Conservation (phyloP, 805 yeast species). For the Brettanomyces sp. region DNA sequence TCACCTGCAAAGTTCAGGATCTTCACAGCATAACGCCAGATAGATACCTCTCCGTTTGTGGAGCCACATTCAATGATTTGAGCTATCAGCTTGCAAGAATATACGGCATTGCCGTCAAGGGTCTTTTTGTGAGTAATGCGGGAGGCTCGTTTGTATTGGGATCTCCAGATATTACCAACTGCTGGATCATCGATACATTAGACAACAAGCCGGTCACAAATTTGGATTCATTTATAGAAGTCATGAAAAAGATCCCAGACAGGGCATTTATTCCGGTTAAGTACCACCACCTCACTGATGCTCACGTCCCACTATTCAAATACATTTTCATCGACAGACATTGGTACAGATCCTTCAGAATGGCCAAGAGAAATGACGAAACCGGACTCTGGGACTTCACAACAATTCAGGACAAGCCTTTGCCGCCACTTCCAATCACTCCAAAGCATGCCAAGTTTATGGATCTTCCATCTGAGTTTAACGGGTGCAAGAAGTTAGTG, state of each 20-base stretch:
- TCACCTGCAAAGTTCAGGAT: constrained; percentile 55
- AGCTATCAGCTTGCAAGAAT: constrained; percentile 85
- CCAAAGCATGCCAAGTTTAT: constrained; percentile 63
- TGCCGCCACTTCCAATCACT: constrained; percentile 39
- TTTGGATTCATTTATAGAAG: constrained; percentile 66
- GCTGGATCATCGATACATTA: constrained; percentile 75
- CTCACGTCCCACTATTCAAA: constrained; percentile 64
- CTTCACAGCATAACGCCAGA: constrained; percentile 77
- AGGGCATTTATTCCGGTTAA: constrained; percentile 58
- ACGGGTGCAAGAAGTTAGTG: constrained; percentile 45
- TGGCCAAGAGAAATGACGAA: constrained; percentile 52
- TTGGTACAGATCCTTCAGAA: constrained; percentile 65
- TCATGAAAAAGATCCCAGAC: constrained; percentile 73
- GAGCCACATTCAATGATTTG: constrained; percentile 77
- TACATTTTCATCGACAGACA: constrained; percentile 73
- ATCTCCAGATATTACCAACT: constrained; percentile 43
- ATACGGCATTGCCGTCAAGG: constrained; percentile 74
- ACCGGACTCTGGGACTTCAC: constrained; percentile 51
- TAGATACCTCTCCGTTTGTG: constrained; percentile 72
- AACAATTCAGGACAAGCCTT: constrained; percentile 48
- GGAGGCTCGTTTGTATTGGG: constrained; percentile 66
- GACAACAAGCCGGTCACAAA: constrained; percentile 70
- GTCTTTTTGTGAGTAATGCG: constrained; percentile 73
- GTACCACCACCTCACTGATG: constrained; percentile 71
- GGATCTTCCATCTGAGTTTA: constrained; percentile 54